Conservation (phyloP, 352 stramenopile genomes). For the Globisporangium orthogonon region DNA sequence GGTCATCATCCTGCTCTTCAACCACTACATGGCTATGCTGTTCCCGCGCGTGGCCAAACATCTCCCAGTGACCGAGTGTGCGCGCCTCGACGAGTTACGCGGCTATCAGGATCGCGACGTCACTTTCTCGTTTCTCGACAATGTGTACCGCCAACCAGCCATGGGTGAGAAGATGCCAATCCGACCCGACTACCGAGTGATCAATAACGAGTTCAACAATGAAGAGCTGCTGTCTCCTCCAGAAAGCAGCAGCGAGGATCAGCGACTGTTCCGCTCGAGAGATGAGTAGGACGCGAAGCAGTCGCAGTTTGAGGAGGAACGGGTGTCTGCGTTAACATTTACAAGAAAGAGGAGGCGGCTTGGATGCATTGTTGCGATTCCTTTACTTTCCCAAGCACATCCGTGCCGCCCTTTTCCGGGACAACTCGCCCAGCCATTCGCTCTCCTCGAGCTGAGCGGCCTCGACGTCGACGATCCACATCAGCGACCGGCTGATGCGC, state of each 20-base stretch:
- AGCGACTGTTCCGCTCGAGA: slow-evolving; percentile 32
- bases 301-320: background rate
- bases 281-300: background rate
- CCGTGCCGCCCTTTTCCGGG: slow-evolving; percentile 23
- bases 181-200: slow-evolving; percentile 55
- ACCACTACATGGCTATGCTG: slow-evolving; percentile 47
- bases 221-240: slow-evolving; percentile 31
- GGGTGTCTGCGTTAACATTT: background rate
- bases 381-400: slow-evolving; percentile 4
- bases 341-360: too few relatives aligned
- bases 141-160: slow-evolving; percentile 63
- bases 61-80: slow-evolving; percentile 53
- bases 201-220: slow-evolving; percentile 22
- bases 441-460: slow-evolving; percentile 30
- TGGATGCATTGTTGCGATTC: too few relatives aligned
- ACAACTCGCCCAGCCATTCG: slow-evolving; percentile 28
- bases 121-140: slow-evolving; percentile 58
- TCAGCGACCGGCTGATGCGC: slow-evolving; percentile 43
- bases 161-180: slow-evolving; percentile 49
- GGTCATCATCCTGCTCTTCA: slow-evolving; percentile 46
- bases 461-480: slow-evolving; percentile 48
- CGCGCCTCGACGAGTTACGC: slow-evolving; percentile 41
- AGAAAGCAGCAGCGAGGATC: slow-evolving; percentile 30
- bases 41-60: slow-evolving; percentile 56
- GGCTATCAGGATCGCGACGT: slow-evolving; percentile 19